Evolutionary conservation across 441 rosid genomes (phyloP).

Genomic region (Brassica hybrid): DNA sequence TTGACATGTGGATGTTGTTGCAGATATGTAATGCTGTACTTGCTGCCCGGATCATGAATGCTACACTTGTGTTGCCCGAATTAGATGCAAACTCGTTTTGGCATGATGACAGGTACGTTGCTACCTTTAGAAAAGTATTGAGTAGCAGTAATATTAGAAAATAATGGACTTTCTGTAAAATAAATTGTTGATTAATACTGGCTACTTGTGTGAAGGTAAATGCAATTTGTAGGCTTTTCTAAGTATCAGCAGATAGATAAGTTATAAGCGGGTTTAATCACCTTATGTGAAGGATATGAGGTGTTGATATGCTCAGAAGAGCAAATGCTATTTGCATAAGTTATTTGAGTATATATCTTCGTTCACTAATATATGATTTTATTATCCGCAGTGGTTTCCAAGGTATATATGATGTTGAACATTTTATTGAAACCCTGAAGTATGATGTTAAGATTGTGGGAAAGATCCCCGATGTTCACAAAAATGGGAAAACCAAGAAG

Average conservation of each 20-base stretch:
- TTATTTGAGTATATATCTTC: conserved; percentile 1
- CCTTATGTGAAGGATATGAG: conserved; percentile 13
- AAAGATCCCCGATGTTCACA: conserved; percentile 82
- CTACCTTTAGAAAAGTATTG: neutral
- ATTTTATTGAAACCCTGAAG: conserved; percentile 77
- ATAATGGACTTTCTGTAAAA: neutral
- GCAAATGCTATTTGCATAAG: neutral
- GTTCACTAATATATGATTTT: conserved; percentile 2
- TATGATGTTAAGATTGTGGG: conserved; percentile 89
- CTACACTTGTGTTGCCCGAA: conserved; percentile 96
- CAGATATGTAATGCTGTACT: conserved; percentile 99
- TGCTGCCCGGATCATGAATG: conserved; percentile 99
- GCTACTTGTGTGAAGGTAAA: neutral
- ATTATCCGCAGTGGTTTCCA: conserved; percentile 74
- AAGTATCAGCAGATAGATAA: conserved; percentile 17
- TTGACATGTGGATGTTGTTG: conserved; percentile 42
- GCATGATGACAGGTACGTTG: conserved; percentile 90
- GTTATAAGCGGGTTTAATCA: neutral
- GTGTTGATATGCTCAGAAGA: conserved; percentile 3
- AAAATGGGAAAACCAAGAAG: conserved; percentile 91
- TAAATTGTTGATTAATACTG: neutral
- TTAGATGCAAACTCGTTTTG: conserved; percentile 97
- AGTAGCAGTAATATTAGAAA: neutral
- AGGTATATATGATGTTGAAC: conserved; percentile 94
- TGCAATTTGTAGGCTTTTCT: conserved; percentile 17